Evolutionary conservation across 176 grass and related monocot genomes (phyloP).

Genomic region (Cenchrus fungigraminus): DNA sequence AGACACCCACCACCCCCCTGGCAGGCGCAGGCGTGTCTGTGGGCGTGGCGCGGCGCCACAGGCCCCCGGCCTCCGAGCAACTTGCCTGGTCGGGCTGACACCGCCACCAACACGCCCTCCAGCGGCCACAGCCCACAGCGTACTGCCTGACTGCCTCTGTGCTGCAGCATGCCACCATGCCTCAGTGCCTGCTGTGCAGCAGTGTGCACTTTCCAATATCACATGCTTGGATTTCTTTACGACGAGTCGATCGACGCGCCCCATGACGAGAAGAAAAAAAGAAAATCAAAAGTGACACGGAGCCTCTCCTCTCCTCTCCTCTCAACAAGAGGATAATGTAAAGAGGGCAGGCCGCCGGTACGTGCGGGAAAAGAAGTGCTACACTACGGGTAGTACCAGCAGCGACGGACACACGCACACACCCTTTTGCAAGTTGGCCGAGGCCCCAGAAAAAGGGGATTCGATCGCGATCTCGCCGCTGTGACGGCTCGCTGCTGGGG

Average conservation of each 20-base stretch:
- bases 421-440: constrained; percentile 37
- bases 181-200: not conserved
- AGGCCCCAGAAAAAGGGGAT: constrained; percentile 8
- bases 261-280: not conserved
- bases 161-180: no score
- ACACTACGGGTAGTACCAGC: not conserved
- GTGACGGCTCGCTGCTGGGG: constrained; percentile 7
- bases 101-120: no score
- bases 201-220: not conserved
- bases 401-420: not conserved
- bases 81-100: no score
- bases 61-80: no score
- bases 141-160: no score
- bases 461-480: constrained; percentile 46
- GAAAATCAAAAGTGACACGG: no score
- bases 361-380: not conserved
- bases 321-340: no score
- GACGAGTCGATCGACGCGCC: not conserved
- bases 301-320: not conserved
- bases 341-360: no score
- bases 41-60: no score
- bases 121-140: no score
- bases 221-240: not conserved
- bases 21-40: no score
- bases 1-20: no score